Evolutionary conservation across 495 filamentous ascomycete genomes (phyloP), one percentile per base, ranked within the genome.

Genomic region (Amphirosellinia nigrospora): DNA sequence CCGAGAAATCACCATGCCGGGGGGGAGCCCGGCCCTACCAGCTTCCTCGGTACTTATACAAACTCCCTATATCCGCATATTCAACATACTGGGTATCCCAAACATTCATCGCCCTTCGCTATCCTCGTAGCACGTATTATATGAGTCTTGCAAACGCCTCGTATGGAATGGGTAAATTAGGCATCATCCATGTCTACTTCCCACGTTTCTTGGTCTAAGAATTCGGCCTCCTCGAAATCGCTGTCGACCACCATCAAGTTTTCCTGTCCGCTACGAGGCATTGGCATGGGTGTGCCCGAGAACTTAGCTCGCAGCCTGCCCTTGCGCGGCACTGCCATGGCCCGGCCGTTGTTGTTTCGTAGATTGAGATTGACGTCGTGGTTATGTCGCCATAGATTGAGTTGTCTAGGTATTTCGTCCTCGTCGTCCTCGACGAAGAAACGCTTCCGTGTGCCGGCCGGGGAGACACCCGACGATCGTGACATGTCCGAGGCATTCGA

Each of bases 171-270:
- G 28, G 32, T 26, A 32, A 13, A 4, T 73, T 56, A 78, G 52
- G 60, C 74, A 58, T 76, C 76, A 19, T 64, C 73, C 76, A 78
- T 78, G 59, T 78, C 70, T 13, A 77, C 72, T 38, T 77, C 75
- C 75, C 75, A 77, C 23, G 53, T 59, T 15, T 46, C 65, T 26
- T 78, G 78, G 68, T 84, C 83, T 65, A 88, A 67, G 66, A 88
- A 88, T 11, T 81, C 77, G 13, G 85, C 86, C 67, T 88, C 86
- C 67, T 82, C 83, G 73, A 87, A 88, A 72, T 88, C 86, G 50
- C 74, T 73, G 58, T 72, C 77, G n/a, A 79, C 70, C 26, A 79
- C 75, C 55, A 70, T 74, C 1, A 79, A 68, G 43, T 78, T 84
- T 73, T 84, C 81, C 70, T 83, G 79, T 15, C 75, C 80, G n/a